Evolutionary conservation across 1,139 yeast genomes (phyloP).

Genomic region (Sugiyamaella xylanicola): DNA sequence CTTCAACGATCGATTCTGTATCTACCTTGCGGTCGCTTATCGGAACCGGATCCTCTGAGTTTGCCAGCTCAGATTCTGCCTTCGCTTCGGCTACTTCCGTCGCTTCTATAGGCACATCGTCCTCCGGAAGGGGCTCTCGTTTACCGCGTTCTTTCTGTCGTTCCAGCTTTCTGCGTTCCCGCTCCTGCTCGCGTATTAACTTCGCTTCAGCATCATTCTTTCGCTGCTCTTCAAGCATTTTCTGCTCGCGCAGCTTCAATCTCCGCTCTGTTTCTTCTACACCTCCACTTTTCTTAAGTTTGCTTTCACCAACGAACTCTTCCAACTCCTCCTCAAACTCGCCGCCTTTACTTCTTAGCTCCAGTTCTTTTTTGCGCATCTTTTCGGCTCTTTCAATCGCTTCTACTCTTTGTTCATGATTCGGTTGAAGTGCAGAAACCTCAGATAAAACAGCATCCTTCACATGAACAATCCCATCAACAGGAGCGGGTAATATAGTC

Average conservation of each 20-base stretch:
- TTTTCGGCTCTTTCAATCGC: conserved; percentile 89
- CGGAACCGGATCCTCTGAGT: no score
- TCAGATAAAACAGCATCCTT: conserved; percentile 81
- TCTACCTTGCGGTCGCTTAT: no score
- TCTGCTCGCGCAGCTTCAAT: conserved; percentile 62
- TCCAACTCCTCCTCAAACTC: conserved; percentile 88
- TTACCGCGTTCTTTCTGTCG: background rate
- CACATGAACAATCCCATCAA: conserved; percentile 47
- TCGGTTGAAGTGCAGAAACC: conserved; percentile 76
- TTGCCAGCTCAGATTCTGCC: background rate
- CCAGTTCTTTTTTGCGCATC: conserved; percentile 71
- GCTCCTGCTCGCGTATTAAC: conserved; percentile 27
- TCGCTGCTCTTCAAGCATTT: conserved; percentile 40
- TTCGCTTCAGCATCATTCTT: conserved; percentile 37
- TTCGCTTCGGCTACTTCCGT: background rate
- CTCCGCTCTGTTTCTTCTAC: conserved; percentile 78
- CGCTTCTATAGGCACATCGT: background rate
- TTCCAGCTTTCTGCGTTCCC: conserved; percentile 21
- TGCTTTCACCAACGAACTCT: conserved; percentile 75
- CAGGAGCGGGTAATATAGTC: conserved; percentile 36
- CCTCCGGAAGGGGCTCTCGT: conserved; percentile 6
- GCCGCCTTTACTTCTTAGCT: conserved; percentile 52
- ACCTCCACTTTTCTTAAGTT: conserved; percentile 82
- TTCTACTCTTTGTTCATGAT: conserved; percentile 80
- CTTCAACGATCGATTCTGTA: no score